Percentiles rank a stretch among this genome's conserved stretches.
Evolutionary conservation across 176 grass and related monocot species (phyloP).

Genomic region (Eleusine indica): DNA sequence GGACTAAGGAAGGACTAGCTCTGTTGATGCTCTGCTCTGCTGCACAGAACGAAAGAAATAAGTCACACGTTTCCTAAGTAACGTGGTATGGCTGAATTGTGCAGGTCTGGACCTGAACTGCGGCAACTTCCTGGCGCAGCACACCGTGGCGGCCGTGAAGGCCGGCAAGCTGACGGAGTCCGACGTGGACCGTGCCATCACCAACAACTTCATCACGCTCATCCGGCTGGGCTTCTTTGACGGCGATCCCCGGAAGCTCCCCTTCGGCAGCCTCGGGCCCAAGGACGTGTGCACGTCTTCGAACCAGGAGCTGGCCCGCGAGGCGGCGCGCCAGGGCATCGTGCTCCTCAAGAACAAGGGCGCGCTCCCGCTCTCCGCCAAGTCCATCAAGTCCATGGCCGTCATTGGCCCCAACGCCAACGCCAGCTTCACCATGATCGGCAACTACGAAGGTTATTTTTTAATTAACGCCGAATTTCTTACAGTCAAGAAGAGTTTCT

Average conservation of each 20-base stretch:
- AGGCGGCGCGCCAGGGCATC: slow-evolving; percentile 83
- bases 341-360: slow-evolving; percentile 89
- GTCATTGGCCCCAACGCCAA: slow-evolving; percentile 96
- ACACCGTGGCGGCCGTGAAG: slow-evolving; percentile 66
- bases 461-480: neutral
- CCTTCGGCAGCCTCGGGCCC: slow-evolving; percentile 66
- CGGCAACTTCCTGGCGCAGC: slow-evolving; percentile 68
- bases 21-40: too few relatives aligned
- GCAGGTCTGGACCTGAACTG: slow-evolving; percentile 94
- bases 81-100: neutral
- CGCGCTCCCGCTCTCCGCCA: slow-evolving; percentile 62
- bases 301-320: slow-evolving; percentile 82
- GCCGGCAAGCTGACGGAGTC: slow-evolving; percentile 68
- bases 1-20: neutral
- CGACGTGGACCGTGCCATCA: slow-evolving; percentile 75
- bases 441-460: slow-evolving; percentile 76
- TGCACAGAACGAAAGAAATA: too few relatives aligned
- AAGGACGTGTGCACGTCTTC: slow-evolving; percentile 76
- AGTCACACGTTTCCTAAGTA: neutral
- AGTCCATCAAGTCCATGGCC: slow-evolving; percentile 68
- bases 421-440: slow-evolving; percentile 93
- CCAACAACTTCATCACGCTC: slow-evolving; percentile 84
- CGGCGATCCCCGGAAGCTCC: slow-evolving; percentile 71
- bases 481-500: neutral
- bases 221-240: slow-evolving; percentile 93